Conservation (phyloP, 495 filamentous ascomycete species). For the Jackrogersella multiformis region DNA sequence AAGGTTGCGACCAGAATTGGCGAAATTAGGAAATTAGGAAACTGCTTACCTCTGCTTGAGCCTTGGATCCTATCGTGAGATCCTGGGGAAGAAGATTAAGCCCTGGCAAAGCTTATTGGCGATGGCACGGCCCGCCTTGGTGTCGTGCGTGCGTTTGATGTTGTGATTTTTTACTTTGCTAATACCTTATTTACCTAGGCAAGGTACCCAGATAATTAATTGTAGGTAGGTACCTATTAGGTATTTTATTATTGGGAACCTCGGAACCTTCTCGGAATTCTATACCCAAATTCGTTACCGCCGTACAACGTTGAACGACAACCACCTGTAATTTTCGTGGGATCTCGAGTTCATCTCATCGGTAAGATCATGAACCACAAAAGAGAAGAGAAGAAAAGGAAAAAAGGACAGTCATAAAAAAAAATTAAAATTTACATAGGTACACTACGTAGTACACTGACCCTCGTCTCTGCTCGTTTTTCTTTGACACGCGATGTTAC, state of each 20-base stretch:
- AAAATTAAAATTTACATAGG: constrained; percentile 13
- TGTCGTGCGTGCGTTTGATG: constrained; percentile 14
- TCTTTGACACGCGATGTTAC: constrained; percentile 35
- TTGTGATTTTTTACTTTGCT: background rate
- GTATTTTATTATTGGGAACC: background rate
- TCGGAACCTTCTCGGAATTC: background rate
- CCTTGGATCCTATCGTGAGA: constrained; percentile 6
- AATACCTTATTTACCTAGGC: too few relatives aligned
- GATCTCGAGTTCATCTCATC: constrained; percentile 18
- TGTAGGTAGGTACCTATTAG: too few relatives aligned
- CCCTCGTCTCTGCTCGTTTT: too few relatives aligned
- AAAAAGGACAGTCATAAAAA: constrained; percentile 7
- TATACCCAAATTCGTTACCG: background rate
- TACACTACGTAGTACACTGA: too few relatives aligned
- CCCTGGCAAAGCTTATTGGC: constrained; percentile 13
- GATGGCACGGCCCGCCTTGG: constrained; percentile 10
- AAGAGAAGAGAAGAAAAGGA: constrained; percentile 27
- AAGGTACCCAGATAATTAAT: too few relatives aligned
- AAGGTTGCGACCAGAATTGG: background rate
- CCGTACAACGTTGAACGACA: background rate
- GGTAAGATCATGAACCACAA: constrained; percentile 18
- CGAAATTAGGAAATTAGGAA: background rate
- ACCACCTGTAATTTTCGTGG: constrained; percentile 5
- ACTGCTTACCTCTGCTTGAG: constrained; percentile 29
- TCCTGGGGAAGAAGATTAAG: constrained; percentile 18